Base-by-base conservation (phyloP, 1,284 basidiomycete genomes). In the Mrakiaceae sp. region DNA sequence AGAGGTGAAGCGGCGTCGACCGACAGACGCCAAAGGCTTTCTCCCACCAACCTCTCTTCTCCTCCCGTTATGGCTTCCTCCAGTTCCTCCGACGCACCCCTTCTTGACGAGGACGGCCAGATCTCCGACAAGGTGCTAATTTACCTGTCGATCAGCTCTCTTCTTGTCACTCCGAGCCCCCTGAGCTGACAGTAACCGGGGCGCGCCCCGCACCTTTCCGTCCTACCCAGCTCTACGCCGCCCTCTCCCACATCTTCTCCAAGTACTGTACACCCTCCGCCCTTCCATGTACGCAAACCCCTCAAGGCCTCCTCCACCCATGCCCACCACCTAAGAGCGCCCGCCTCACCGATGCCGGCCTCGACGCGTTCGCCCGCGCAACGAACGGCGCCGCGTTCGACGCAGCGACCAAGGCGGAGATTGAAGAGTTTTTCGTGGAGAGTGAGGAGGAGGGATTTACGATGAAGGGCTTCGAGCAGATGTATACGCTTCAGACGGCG, bases 331-430 rank as follows among this genome's bases (percentile, higher is more conserved):
- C 62, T n/a, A 10, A 54, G 7, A 58, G 47, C 1, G 27, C 62
- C 3, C 51, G 39, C 48, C 62, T 63, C 43, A 58, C 62, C 27
- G 49, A 49, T 5, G 14, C 53, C 6, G 62, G 55, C 3, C 48
- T 63, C 16, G 62, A 63, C 43, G 39, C 39, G 2, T 63, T 63
- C 14, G 62, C 62, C 5, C n/a, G 11, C 7, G 62, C 47, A 7
- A 63, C 60, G n/a, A 66, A 66, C 44, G 60, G 55, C 10, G 14
- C 55, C 9, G 42, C 44, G 42, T 66, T 66, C n/a, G 60, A 56
- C 44, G 44, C 48, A 10, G 44, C 49, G 8, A 60, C 64, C 11
- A 66, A 66, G 39, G 11, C 6, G 4, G 64, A 62, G 50, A 66
- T 60, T 16, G 43, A 47, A 12, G 57, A 51, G 27, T 58, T 62